Evolutionary conservation across 1,284 basidiomycete genomes (phyloP), one percentile per base, ranked within the genome.

Genomic region (Tremellales sp.): DNA sequence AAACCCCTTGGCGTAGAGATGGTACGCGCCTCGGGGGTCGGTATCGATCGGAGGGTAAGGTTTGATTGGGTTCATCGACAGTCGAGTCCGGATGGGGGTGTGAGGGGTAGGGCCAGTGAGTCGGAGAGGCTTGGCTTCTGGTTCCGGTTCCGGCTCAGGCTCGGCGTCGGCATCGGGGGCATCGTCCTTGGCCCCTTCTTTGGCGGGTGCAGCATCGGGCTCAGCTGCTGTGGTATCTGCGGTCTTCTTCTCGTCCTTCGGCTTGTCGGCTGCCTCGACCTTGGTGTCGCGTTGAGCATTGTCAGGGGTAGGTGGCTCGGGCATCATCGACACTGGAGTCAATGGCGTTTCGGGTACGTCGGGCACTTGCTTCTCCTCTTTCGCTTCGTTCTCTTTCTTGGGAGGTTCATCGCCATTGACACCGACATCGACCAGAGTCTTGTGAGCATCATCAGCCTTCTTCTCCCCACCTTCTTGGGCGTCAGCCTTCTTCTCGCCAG

Each of bases 11-110:
- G 65, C 64, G 43, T 68, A 68, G 40, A 60, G 58, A 53, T 63
- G 48, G 45, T 68, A 66, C 11, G 65, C 65, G 3, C 65, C 65
- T 22, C 65, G 53, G 1, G 65, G 65, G 41, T 68, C 65, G 17
- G 56, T 58, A 23, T 55, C 40, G 48, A 68, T 57, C 1, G 62
- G 61, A 2, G 65, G 65, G 49, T 65, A 66, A 8, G 59, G 62
- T 3, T 48, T 45, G 19, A 45, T 7, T 23, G 59, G 59, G 33
- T 60, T 42, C 2, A 66, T 47, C 25, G 64, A 59, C 15, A 68
- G 46, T 22, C 43, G 39, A 7, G 62, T 52, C 17, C 54, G 52
- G 3, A 64, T 13, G 12, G 60, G 59, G 15, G 54, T 43, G 21
- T 40, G 33, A 12, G 65, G 65, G 2, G 53, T 54, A 12, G 65